Evolutionary conservation across 805 yeast genomes (phyloP).

Genomic region (Wickerhamiella azyma): DNA sequence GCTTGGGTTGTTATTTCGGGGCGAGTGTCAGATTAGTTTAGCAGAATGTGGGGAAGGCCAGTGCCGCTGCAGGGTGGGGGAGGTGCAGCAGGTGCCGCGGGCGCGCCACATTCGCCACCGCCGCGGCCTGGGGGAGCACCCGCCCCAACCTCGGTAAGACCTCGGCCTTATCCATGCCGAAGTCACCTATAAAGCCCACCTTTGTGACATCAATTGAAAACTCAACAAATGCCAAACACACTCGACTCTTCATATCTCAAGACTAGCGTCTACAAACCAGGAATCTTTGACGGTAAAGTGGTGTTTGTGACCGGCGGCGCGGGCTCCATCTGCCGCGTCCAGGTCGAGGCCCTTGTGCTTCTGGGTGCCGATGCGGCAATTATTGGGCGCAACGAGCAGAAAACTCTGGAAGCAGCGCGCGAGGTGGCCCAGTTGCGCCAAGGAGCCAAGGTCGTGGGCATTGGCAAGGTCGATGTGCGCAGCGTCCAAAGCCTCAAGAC

Average conservation of each 20-base stretch:
- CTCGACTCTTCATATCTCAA: slow-evolving; percentile 17
- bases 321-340: slow-evolving; percentile 88
- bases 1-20: no score
- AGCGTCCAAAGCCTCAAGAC: slow-evolving; percentile 40
- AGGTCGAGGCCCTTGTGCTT: slow-evolving; percentile 67
- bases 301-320: slow-evolving; percentile 93
- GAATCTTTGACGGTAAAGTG: slow-evolving; percentile 68
- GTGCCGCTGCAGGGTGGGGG: no score
- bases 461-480: slow-evolving; percentile 70
- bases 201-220: no score
- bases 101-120: no score
- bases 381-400: slow-evolving; percentile 59
- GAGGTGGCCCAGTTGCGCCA: slow-evolving; percentile 46
- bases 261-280: slow-evolving; percentile 33
- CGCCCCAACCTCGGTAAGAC: no score
- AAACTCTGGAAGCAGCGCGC: slow-evolving; percentile 52
- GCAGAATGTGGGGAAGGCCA: no score
- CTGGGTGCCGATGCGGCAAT: slow-evolving; percentile 83
- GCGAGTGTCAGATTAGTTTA: no score
- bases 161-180: no score
- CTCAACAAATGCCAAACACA: slow-evolving; percentile 21
- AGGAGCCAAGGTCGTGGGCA: slow-evolving; percentile 55
- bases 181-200: no score
- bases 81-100: no score
- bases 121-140: no score